Base-by-base conservation (phyloP, 305 asterid species). In the Coffea humblotiana region DNA sequence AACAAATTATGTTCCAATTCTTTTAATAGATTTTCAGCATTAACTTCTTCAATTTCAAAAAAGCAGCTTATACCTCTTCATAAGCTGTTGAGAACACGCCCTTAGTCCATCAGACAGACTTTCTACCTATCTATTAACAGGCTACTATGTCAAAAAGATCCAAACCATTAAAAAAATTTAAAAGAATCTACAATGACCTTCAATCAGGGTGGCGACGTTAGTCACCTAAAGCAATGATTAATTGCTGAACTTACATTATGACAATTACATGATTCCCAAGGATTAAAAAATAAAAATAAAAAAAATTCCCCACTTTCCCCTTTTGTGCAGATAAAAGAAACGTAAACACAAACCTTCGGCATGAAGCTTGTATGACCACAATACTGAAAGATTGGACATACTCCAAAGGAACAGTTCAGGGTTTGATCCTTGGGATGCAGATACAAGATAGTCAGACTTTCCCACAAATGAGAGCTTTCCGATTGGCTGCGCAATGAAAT, bases 361-460 rank as follows among this genome's bases (percentile, higher is more conserved):
- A 78, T 89, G 88, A 80, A 96, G 93, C 88, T 84, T 89, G 91
- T 92, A 96, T 74, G 97, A 91, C 98, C 98, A 96, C 45, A 82
- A 81, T 66, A 80, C 74, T 68, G 91, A 84, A 75, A 92, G 85
- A 70, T 86, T 90, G 69, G 92, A 88, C 97, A 94, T 89, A 75
- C 91, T 90, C 98, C 98, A 96, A 16, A 91, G 16, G 58, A 89
- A 83, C 80, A 96, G 82, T 78, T 88, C 92, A 1, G 97, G 91
- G 70, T 84, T 84, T 75, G 89, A 83, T 63, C 97, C 99, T 82
- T 82, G 91, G 48, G 98, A 91, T 45, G 91, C 83, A 72, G 99
- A 91, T 75, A 96, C 92, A 54, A 96, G 91, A 87, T 96, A 90
- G 32, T 89, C 88, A 0, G 97, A 91, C 86, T 88, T 91, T 77